These are phyloP conservation scores for Sporothrix mexicana DNA, from an alignment of 2,329 filamentous ascomycete genomes.

Conservation along the genomic window DNA sequence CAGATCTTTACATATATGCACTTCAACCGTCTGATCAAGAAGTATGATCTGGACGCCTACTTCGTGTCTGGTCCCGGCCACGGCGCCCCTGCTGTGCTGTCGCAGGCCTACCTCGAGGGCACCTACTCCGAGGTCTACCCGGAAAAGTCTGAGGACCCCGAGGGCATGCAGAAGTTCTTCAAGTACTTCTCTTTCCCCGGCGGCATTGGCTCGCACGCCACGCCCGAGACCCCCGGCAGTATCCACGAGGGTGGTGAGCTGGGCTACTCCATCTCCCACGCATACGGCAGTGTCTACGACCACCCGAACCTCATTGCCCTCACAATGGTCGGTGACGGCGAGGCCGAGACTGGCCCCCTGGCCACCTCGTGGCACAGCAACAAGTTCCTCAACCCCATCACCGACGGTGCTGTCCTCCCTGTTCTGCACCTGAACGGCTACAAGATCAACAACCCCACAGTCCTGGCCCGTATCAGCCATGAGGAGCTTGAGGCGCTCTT, in stretches of 20 bases:
- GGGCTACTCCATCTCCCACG: slow-evolving; percentile 80
- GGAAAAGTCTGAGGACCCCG: slow-evolving; percentile 69
- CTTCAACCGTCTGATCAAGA: slow-evolving; percentile 82
- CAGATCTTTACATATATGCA: slow-evolving; percentile 84
- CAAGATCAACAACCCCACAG: slow-evolving; percentile 82
- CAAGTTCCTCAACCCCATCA: slow-evolving; percentile 81
- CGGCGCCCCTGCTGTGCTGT: slow-evolving; percentile 76
- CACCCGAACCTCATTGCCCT: slow-evolving; percentile 75
- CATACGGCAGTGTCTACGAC: slow-evolving; percentile 78
- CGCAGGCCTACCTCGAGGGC: slow-evolving; percentile 78
- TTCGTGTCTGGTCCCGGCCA: slow-evolving; percentile 80
- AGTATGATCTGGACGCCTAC: slow-evolving; percentile 73
- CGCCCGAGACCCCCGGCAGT: slow-evolving; percentile 77
- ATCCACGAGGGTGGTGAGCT: slow-evolving; percentile 82
- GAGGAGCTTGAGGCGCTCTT: slow-evolving; percentile 74
- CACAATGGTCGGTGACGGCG: slow-evolving; percentile 80
- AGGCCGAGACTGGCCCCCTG: slow-evolving; percentile 79
- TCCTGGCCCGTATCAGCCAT: slow-evolving; percentile 75
- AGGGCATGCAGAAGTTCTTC: slow-evolving; percentile 77
- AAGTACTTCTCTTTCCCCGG: slow-evolving; percentile 84
- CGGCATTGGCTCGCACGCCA: slow-evolving; percentile 78
- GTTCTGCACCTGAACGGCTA: slow-evolving; percentile 82
- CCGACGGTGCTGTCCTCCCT: slow-evolving; percentile 77
- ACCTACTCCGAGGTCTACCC: slow-evolving; percentile 80
- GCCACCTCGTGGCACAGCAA: slow-evolving; percentile 83